Evolutionary conservation across 2,329 filamentous ascomycete genomes (phyloP).

Genomic region (Pseudocercospora eumusae): DNA sequence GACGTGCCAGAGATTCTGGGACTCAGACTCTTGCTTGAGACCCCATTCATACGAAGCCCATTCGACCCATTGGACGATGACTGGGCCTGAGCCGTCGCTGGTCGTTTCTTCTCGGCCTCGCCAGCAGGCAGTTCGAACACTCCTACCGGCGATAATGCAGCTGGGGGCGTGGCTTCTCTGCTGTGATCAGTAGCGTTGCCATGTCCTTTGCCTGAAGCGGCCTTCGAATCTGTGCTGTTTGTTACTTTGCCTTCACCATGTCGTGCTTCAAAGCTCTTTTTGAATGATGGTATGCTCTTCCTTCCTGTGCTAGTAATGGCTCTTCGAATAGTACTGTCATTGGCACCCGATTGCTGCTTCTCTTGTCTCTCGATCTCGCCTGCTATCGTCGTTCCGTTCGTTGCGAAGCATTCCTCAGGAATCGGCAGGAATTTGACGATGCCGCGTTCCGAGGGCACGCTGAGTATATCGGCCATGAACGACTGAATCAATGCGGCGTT

Average conservation of each 20-base stretch:
- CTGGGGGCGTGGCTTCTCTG: slow-evolving; percentile 3
- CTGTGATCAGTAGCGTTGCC: background rate
- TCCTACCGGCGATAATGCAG: slow-evolving; percentile 16
- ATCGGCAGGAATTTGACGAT: slow-evolving; percentile 71
- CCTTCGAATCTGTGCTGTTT: background rate
- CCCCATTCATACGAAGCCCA: slow-evolving; percentile 38
- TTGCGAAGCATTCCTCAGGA: slow-evolving; percentile 70
- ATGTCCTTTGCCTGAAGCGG: background rate
- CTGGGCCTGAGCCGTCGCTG: slow-evolving; percentile 30
- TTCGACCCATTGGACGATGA: slow-evolving; percentile 30
- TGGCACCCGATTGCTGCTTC: slow-evolving; percentile 46
- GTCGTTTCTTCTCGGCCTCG: slow-evolving; percentile 27
- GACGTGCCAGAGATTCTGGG: slow-evolving; percentile 14
- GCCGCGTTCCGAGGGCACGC: slow-evolving; percentile 66
- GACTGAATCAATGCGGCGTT: slow-evolving; percentile 75
- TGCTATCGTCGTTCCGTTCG: slow-evolving; percentile 68
- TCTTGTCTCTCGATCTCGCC: slow-evolving; percentile 65
- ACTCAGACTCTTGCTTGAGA: slow-evolving; percentile 25
- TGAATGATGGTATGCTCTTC: slow-evolving; percentile 35
- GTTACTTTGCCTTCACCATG: slow-evolving; percentile 6
- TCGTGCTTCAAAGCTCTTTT: slow-evolving; percentile 29
- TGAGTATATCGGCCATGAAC: slow-evolving; percentile 71
- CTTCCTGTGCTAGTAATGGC: slow-evolving; percentile 36
- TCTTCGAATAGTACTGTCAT: slow-evolving; percentile 46
- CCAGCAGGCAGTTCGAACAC: slow-evolving; percentile 35